Base-by-base conservation (phyloP, 2,329 filamentous ascomycete genomes). In the Aspergillus carbonarius region DNA sequence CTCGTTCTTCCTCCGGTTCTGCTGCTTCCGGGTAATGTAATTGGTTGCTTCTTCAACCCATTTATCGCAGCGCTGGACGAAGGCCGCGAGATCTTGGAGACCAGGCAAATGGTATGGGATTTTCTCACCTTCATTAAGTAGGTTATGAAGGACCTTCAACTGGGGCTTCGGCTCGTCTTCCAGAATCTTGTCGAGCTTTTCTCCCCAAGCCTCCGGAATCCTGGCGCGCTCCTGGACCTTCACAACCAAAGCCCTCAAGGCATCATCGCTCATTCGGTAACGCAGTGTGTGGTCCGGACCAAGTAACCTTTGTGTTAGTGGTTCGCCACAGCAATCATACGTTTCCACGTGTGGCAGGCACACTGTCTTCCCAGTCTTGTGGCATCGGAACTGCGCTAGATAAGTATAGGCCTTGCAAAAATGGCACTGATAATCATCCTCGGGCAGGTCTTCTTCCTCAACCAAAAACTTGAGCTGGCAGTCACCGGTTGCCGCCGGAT, bases 31-130 rank as follows among this genome's bases (percentile, higher is more conserved):
- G 59, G 95, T 93, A 70, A 93, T 96, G 80, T 96, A 99, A 72
- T 90, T 93, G 70, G 91, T 95, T 64, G 95, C 95, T 78, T 98
- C 93, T 70, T 98, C 95, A 63, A 97, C 92, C 90, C 96, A 97
- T 72, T 96, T 92, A 75, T 96, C 96, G 80, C 95, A 98, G 70
- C 91, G 89, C 68, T 96, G 92, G 74, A 99, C 95, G 78, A 96
- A 99, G 65, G 88, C 85, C 76, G 88, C 90, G 67, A 99, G 83
- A 67, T 91, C 85, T 68, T 89, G 84, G 63, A 99, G 83, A 62
- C 92, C 93, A 64, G 88, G 87, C 62, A 99, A 84, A 58, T 92
- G 89, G 81, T 91, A 96, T 59, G 93, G 92, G 70, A 99, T 97
- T 76, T 92, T 93, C 79, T 99, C 95, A 75, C 95, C 95, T 81